These are phyloP conservation scores for Ascodesmis nigricans DNA, from an alignment of 495 filamentous ascomycete genomes.

Conservation along the genomic window DNA sequence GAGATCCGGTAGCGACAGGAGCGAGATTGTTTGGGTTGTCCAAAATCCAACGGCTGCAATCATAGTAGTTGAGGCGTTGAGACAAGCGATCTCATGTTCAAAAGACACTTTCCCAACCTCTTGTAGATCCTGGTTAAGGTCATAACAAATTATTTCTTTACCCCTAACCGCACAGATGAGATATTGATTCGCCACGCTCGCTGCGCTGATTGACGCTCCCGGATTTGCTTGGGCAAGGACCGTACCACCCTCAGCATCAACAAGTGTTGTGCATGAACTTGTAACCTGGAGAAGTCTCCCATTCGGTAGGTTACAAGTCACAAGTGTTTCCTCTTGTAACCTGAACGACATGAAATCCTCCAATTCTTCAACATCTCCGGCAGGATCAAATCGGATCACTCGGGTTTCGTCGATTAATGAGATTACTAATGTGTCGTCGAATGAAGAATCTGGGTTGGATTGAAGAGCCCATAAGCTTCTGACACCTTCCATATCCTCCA, in stretches of 20 bases:
- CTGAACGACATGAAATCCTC: conserved; percentile 46
- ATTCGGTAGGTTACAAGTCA: conserved; percentile 39
- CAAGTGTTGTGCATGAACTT: conserved; percentile 33
- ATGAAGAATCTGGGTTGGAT: conserved; percentile 6
- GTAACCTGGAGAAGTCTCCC: conserved; percentile 62
- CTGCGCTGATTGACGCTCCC: conserved; percentile 46
- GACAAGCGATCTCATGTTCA: conserved; percentile 52
- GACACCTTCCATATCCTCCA: conserved; percentile 51
- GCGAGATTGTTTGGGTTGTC: conserved; percentile 47
- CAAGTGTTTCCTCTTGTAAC: conserved; percentile 48
- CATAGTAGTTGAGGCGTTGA: conserved; percentile 31
- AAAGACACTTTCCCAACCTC: conserved; percentile 36
- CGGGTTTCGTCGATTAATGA: conserved; percentile 71
- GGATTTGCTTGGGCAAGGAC: conserved; percentile 34
- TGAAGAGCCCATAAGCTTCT: conserved; percentile 42
- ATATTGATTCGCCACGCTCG: conserved; percentile 44
- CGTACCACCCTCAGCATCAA: conserved; percentile 49
- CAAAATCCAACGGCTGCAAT: conserved; percentile 70
- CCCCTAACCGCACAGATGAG: conserved; percentile 58
- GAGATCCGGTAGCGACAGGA: conserved; percentile 43
- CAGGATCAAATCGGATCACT: conserved; percentile 49
- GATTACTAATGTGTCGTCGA: conserved; percentile 48
- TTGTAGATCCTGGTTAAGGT: conserved; percentile 35
- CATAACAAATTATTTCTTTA: conserved; percentile 39
- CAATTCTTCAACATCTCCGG: conserved; percentile 72